Evolutionary conservation across 441 rosid species (phyloP).

Genomic region (Jatropha podagrica): DNA sequence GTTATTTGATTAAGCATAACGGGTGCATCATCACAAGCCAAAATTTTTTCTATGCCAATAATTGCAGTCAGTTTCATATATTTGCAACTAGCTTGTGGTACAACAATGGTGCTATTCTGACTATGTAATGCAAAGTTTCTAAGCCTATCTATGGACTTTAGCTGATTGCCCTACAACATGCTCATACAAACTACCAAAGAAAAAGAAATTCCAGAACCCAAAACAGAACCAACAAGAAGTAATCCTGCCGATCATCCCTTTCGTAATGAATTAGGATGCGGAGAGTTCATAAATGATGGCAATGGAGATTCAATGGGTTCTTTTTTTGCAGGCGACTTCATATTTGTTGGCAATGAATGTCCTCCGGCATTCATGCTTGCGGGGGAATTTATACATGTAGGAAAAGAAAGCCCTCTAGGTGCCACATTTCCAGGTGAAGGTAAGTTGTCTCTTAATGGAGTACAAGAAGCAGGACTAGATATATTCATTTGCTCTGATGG

Average conservation of each 20-base stretch:
- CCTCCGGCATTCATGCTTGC: conserved; percentile 9
- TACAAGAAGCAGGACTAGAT: conserved; percentile 12
- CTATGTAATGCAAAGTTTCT: not conserved
- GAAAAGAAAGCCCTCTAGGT: no score
- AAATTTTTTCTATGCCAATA: no score
- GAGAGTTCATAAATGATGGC: not conserved
- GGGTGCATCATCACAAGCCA: no score
- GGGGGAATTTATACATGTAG: conserved; percentile 2
- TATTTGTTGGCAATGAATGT: conserved; percentile 16
- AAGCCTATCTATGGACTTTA: no score
- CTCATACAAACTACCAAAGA: no score
- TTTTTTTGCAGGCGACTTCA: not conserved
- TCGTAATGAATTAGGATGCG: not conserved
- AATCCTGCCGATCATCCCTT: not conserved
- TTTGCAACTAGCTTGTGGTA: not conserved
- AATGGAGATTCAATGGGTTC: not conserved
- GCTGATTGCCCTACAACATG: no score
- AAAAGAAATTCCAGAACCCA: no score
- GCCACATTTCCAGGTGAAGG: conserved; percentile 15
- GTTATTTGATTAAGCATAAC: no score
- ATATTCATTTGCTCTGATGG: not conserved
- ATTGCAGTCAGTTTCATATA: not conserved
- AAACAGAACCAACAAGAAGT: not conserved
- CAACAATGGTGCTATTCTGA: not conserved
- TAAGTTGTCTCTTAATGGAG: conserved; percentile 12